Conservation (phyloP, 1,284 basidiomycete genomes). For the Marasmius sp. region DNA sequence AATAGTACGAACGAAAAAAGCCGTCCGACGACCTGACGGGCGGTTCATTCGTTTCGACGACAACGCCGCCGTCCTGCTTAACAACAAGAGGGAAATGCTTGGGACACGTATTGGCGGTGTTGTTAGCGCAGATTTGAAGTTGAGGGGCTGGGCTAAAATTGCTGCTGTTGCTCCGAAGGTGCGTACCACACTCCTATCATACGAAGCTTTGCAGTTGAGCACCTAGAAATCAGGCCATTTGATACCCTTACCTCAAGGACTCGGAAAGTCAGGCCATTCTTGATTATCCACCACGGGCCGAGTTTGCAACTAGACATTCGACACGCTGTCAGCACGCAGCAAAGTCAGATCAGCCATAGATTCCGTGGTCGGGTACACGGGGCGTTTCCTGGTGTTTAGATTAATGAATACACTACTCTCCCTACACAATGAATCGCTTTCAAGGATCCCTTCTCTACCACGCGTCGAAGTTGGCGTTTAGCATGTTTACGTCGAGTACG, state of each 20-base stretch:
- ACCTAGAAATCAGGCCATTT: background rate
- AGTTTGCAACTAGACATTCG: too few relatives aligned
- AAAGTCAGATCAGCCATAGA: too few relatives aligned
- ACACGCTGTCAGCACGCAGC: too few relatives aligned
- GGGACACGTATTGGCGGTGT: slow-evolving; percentile 94
- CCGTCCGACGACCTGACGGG: slow-evolving; percentile 84
- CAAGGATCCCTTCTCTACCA: too few relatives aligned
- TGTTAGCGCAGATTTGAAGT: slow-evolving; percentile 87
- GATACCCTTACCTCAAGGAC: background rate
- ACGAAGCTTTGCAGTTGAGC: background rate
- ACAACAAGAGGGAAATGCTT: slow-evolving; percentile 96
- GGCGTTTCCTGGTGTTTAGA: too few relatives aligned
- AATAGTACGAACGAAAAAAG: slow-evolving; percentile 89
- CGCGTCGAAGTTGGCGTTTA: too few relatives aligned
- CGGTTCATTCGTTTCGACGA: slow-evolving; percentile 92
- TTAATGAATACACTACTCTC: too few relatives aligned
- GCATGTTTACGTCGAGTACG: too few relatives aligned
- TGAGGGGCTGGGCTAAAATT: slow-evolving; percentile 96
- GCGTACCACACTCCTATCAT: slow-evolving; percentile 18
- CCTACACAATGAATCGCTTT: too few relatives aligned
- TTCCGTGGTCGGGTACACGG: too few relatives aligned
- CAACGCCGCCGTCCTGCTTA: slow-evolving; percentile 94
- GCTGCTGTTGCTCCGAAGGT: slow-evolving; percentile 92
- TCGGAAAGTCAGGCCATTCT: too few relatives aligned
- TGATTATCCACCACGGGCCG: too few relatives aligned